A percentile compares a stretch with the other conserved stretches of the same genome.
phyloP scores from a whole-genome alignment of 805 yeast genomes.

The Kregervanrija delftensis region DNA sequence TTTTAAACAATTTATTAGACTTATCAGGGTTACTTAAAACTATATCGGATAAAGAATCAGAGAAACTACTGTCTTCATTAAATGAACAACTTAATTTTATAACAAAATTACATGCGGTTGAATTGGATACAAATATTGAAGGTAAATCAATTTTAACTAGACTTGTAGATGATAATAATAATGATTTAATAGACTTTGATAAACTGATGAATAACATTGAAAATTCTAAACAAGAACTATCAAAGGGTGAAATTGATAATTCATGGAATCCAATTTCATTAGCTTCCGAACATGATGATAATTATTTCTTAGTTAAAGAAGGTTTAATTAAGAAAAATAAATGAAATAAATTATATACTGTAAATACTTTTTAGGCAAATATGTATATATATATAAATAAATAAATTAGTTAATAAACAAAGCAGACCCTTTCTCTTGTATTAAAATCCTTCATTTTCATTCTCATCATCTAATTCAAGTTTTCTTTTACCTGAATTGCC shows the following conservation, averaged over 20 bases:
- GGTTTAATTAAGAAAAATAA: conserved; percentile 35
- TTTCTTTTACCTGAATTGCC: conserved; percentile 70
- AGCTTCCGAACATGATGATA: conserved; percentile 28
- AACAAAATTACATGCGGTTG: conserved; percentile 34
- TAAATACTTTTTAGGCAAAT: background rate
- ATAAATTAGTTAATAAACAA: background rate
- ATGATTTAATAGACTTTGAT: conserved; percentile 21
- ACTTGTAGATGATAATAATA: conserved; percentile 21
- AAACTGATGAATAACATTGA: conserved; percentile 24
- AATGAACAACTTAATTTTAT: conserved; percentile 46
- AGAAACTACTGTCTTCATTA: conserved; percentile 28
- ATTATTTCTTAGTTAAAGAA: conserved; percentile 38
- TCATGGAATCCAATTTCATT: conserved; percentile 37
- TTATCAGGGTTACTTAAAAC: conserved; percentile 42
- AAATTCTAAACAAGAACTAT: conserved; percentile 13
- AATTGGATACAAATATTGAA: conserved; percentile 11
- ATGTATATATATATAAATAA: background rate
- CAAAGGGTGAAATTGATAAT: conserved; percentile 35
- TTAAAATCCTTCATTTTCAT: conserved; percentile 4
- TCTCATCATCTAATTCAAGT: conserved; percentile 54
- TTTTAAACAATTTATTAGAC: conserved; percentile 30
- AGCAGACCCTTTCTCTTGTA: background rate
- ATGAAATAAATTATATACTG: conserved; percentile 3
- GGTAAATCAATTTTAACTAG: conserved; percentile 15
- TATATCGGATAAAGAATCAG: conserved; percentile 23